Evolutionary conservation across 352 stramenopile genomes (phyloP).

Genomic region (Globisporangium takayamanum): DNA sequence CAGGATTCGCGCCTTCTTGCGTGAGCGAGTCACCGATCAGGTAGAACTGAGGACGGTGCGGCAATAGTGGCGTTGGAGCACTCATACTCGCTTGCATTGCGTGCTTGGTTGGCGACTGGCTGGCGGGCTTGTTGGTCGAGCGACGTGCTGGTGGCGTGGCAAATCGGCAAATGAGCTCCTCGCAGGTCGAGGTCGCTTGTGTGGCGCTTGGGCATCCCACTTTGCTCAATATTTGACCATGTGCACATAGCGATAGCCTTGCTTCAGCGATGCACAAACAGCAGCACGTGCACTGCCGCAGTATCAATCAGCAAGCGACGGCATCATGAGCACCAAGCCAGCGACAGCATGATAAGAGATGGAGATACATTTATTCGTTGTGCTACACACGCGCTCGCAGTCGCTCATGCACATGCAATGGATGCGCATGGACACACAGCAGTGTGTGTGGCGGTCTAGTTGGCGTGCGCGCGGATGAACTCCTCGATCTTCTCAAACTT

Average conservation of each 20-base stretch:
- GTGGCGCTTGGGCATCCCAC: neutral
- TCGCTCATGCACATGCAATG: neutral
- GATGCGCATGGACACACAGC: neutral
- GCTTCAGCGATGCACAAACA: neutral
- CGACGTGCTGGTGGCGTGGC: neutral
- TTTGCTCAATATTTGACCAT: neutral
- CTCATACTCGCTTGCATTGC: no score
- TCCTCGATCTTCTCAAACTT: constrained; percentile 75
- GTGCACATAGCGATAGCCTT: neutral
- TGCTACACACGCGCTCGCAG: neutral
- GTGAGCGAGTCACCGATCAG: constrained; percentile 67
- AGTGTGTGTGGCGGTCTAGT: constrained; percentile 6
- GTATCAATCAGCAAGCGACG: no score
- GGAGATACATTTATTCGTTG: no score
- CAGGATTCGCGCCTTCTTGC: constrained; percentile 31
- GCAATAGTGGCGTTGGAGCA: neutral
- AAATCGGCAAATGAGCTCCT: neutral
- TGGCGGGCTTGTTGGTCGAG: neutral
- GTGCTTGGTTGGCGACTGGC: neutral
- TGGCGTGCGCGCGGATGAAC: constrained; percentile 50
- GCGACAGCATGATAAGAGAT: no score
- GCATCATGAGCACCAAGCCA: no score
- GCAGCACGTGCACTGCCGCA: no score
- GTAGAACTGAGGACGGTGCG: constrained; percentile 24
- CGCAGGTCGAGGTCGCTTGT: neutral